Percentiles rank a stretch among this genome's conserved stretches.
Evolutionary conservation across 306 rosid species (phyloP).

Genomic region (Canavalia gladiata): DNA sequence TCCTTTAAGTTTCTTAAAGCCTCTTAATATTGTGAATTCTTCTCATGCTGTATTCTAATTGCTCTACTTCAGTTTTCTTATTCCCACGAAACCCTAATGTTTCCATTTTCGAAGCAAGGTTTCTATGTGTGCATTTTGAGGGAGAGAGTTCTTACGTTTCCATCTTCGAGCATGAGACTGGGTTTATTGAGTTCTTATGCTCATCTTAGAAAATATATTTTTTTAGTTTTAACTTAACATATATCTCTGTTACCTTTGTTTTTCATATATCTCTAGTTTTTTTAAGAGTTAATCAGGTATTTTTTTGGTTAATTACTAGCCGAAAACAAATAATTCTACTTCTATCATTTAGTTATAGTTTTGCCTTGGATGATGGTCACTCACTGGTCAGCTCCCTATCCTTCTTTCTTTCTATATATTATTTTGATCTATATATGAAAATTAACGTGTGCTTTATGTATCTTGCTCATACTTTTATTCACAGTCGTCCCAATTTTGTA

Average conservation of each 20-base stretch:
- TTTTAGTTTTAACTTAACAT: neutral
- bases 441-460: neutral
- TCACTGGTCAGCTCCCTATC: slow-evolving; percentile 4
- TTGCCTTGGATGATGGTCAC: slow-evolving; percentile 11
- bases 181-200: too few relatives aligned
- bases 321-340: neutral
- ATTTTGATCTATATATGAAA: neutral
- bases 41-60: too few relatives aligned
- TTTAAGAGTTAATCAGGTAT: neutral
- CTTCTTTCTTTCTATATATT: neutral
- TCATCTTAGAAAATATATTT: too few relatives aligned
- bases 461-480: neutral
- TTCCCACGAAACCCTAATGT: too few relatives aligned
- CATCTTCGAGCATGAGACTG: too few relatives aligned
- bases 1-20: too few relatives aligned
- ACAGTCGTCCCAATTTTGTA: slow-evolving; percentile 28
- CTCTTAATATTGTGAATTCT: too few relatives aligned
- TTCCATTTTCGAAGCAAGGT: too few relatives aligned
- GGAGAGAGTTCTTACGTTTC: too few relatives aligned
- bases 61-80: too few relatives aligned
- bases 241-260: slow-evolving; percentile 9
- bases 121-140: too few relatives aligned
- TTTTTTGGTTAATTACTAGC: slow-evolving; percentile 13
- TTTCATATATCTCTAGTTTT: slow-evolving; percentile 28
- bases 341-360: slow-evolving; percentile 19